Base-by-base conservation (phyloP, 805 yeast genomes). In the Wickerhamiella domercqiae region DNA sequence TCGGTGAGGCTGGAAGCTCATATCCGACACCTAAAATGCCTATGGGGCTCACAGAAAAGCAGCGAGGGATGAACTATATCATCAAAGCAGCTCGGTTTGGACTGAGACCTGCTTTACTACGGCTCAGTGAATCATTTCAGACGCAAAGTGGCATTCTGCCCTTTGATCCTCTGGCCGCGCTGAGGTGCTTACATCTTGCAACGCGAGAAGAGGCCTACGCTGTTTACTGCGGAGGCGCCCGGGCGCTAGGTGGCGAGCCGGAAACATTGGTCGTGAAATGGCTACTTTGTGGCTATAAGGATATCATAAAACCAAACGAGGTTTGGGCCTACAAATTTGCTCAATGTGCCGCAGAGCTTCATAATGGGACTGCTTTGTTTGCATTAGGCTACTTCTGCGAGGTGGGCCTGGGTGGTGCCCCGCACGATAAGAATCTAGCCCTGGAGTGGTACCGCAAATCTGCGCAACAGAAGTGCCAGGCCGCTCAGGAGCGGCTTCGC, bases 241-340 rank as follows among this genome's bases (percentile, higher is more conserved):
- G 48, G 3, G 36, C 39, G 13, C 42, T 50, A 6, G 41, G 36
- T 11, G 64, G 65, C 7, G 50, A 48, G n/a, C 53, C 61, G 1
- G 63, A 58, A 36, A 54, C 59, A 32, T 66, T 60, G 44, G 43
- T 63, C 13, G 53, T 61, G 29, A 60, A 61, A 34, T 78, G 87
- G 86, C 72, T 75, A 47, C 63, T 78, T 9, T 73, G 83, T 0
- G 93, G 93, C 2, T 73, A 72, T 2, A 62, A 64, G 11, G 70
- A 65, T 2, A 59, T 71, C 1, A 53, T 78, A 31, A 57, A 59
- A 31, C 65, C 68, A 5, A 73, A 74, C 53, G 77, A 71, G 45
- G 64, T 62, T 32, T 77, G 76, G 59, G 82, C 84, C 1, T 75
- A 70, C 45, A 53, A 68, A 14, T 78, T 82, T 75, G 78, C 82